Conservation (phyloP, 2,329 filamentous ascomycete genomes). For the Aspergillus neotritici region DNA sequence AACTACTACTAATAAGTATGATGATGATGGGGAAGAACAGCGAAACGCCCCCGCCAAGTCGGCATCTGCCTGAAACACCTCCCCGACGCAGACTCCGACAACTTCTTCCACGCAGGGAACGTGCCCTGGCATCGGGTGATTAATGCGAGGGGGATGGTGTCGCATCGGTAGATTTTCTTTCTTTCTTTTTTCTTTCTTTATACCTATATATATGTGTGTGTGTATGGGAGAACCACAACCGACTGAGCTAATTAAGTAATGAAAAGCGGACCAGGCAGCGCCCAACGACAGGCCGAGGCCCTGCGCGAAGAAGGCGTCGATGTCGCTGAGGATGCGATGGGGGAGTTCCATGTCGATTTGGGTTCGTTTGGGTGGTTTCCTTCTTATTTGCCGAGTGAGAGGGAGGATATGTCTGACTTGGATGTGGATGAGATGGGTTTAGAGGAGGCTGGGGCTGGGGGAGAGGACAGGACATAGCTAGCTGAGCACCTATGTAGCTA, state of each 20-base stretch:
- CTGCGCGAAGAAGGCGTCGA: slow-evolving; percentile 39
- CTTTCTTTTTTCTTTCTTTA: background rate
- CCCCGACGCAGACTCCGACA: slow-evolving; percentile 46
- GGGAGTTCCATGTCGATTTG: slow-evolving; percentile 41
- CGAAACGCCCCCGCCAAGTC: slow-evolving; percentile 73
- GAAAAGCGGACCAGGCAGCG: slow-evolving; percentile 38
- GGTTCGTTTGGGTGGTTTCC: slow-evolving; percentile 47
- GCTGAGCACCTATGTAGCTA: slow-evolving; percentile 7
- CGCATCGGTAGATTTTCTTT: slow-evolving; percentile 59
- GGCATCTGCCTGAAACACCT: slow-evolving; percentile 87
- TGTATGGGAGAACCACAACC: no score
- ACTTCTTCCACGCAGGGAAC: slow-evolving; percentile 63
- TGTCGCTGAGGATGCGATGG: slow-evolving; percentile 39
- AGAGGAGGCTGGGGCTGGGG: slow-evolving; percentile 11
- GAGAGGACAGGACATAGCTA: slow-evolving; percentile 8
- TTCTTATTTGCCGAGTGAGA: slow-evolving; percentile 44
- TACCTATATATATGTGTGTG: background rate
- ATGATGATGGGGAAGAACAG: slow-evolving; percentile 36
- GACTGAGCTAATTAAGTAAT: background rate
- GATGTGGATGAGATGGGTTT: slow-evolving; percentile 14
- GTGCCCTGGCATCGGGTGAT: slow-evolving; percentile 96
- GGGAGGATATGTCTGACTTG: no score
- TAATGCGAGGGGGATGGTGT: slow-evolving; percentile 79
- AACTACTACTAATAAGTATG: no score
- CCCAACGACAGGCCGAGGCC: slow-evolving; percentile 38